Conservation (phyloP, 2,329 filamentous ascomycete species). For the Raffaelea ambrosiae region DNA sequence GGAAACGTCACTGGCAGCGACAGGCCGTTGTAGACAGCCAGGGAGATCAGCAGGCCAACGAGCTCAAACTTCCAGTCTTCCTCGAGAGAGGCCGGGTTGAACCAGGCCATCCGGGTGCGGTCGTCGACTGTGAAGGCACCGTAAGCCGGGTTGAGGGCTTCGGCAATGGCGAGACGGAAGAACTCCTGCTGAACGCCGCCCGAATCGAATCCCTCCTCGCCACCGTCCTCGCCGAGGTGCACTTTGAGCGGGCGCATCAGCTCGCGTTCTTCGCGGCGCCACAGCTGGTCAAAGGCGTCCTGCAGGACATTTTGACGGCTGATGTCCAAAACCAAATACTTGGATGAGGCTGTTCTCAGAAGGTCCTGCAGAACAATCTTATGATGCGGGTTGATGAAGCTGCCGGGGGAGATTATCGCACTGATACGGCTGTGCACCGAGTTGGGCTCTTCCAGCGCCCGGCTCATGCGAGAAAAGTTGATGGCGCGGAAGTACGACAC, state of each 20-base stretch:
- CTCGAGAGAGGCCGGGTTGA: slow-evolving; percentile 72
- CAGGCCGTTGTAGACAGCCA: slow-evolving; percentile 88
- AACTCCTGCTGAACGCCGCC: slow-evolving; percentile 96
- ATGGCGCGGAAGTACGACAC: slow-evolving; percentile 81
- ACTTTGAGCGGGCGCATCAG: slow-evolving; percentile 81
- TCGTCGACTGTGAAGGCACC: slow-evolving; percentile 74
- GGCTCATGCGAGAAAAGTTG: slow-evolving; percentile 81
- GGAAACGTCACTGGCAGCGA: slow-evolving; percentile 89
- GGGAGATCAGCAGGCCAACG: slow-evolving; percentile 74
- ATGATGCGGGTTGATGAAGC: slow-evolving; percentile 47
- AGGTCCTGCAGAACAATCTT: slow-evolving; percentile 54
- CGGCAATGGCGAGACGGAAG: slow-evolving; percentile 73
- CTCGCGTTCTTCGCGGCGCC: slow-evolving; percentile 76
- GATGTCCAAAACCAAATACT: slow-evolving; percentile 63
- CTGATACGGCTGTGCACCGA: slow-evolving; percentile 48
- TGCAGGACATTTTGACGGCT: slow-evolving; percentile 57
- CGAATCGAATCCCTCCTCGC: slow-evolving; percentile 86
- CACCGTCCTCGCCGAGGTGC: slow-evolving; percentile 69
- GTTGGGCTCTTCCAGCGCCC: slow-evolving; percentile 62
- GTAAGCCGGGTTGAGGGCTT: slow-evolving; percentile 69
- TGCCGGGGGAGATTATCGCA: slow-evolving; percentile 45
- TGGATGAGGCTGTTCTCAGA: slow-evolving; percentile 58
- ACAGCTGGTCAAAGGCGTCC: slow-evolving; percentile 80
- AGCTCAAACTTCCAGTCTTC: slow-evolving; percentile 87
- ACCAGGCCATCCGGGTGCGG: slow-evolving; percentile 76